Base-by-base conservation (phyloP, 805 yeast genomes). In the Helenozyma rhizophorensis region DNA sequence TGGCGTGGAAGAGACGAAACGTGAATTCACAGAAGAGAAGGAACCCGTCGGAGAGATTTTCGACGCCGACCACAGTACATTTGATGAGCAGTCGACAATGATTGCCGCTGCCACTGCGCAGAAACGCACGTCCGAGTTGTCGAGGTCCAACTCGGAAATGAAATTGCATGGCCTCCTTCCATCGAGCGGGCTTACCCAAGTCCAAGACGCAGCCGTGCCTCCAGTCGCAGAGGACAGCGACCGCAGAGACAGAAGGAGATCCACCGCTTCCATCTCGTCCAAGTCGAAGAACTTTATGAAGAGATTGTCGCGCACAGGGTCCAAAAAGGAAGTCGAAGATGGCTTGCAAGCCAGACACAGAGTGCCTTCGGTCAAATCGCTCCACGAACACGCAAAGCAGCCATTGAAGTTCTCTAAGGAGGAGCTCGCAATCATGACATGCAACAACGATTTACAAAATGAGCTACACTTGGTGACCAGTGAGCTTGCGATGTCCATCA, bases 401-500 rank as follows among this genome's bases (percentile, higher is more conserved):
- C 53, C 47, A 2, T 41, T 51, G 24, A 53, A 52, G 7, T 70
- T 80, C 32, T 68, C 79, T 2, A 70, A 76, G 24, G 82, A 78
- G 14, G 87, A 83, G 44, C 52, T 79, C 33, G 78, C 79, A 1
- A 61, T 82, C 6, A 65, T 83, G 61, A 73, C 66, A 22, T 76
- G 82, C 33, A 81, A 78, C 40, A 68, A 68, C 30, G 72, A 70
- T 16, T 54, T 83, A 24, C 63, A 81, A 45, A 68, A 72, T 34
- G 90, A 83, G 48, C 56, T 84, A 25, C 81, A 79, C 38, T 48
- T 82, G 15, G 80, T 84, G 1, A 79, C 89, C 1, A 72, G 74
- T 16, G 94, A 83, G 48, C 62, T 84, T 30, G 89, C 88, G 0
- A 75, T 75, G 15, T 78, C 89, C 0, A 80, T 83, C 28, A 72